phyloP scores from a whole-genome alignment of 768 basidiomycete genomes.

The Serpula lacrymans region DNA sequence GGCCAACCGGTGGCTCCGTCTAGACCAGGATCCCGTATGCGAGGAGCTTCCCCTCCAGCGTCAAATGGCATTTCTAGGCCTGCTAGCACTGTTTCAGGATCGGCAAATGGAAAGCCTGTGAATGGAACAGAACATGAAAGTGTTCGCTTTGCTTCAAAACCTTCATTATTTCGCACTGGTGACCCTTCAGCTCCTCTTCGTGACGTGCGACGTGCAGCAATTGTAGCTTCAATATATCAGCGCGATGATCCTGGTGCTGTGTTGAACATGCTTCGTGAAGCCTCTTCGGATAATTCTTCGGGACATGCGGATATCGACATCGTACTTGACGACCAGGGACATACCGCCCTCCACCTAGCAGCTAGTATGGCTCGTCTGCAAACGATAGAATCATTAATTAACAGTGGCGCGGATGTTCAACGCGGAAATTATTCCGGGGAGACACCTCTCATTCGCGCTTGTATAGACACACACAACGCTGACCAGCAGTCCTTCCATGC shows the following conservation, averaged over 20 bases:
- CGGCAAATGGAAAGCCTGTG: constrained; percentile 41
- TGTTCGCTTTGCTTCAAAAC: constrained; percentile 68
- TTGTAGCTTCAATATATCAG: constrained; percentile 65
- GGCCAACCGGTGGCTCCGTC: constrained; percentile 16
- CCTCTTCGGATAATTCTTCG: constrained; percentile 41
- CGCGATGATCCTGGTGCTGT: constrained; percentile 64
- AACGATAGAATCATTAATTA: constrained; percentile 67
- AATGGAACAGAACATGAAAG: constrained; percentile 41
- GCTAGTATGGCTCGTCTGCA: constrained; percentile 75
- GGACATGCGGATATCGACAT: constrained; percentile 60
- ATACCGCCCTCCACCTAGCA: constrained; percentile 92
- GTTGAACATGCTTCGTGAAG: constrained; percentile 63
- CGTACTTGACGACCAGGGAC: constrained; percentile 92
- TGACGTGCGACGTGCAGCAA: constrained; percentile 54
- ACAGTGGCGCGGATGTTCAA: constrained; percentile 79
- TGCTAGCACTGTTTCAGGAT: constrained; percentile 36
- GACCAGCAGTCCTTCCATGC: constrained; percentile 72
- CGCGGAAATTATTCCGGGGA: constrained; percentile 93
- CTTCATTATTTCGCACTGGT: constrained; percentile 46
- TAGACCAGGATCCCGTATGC: constrained; percentile 30
- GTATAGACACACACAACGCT: constrained; percentile 82
- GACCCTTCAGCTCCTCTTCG: constrained; percentile 49
- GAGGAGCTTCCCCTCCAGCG: constrained; percentile 30
- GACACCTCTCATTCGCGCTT: constrained; percentile 89
- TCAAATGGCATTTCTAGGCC: constrained; percentile 48